These are phyloP conservation scores for Benincasa hispida DNA, from an alignment of 306 rosid genomes.

Conservation along the genomic window DNA sequence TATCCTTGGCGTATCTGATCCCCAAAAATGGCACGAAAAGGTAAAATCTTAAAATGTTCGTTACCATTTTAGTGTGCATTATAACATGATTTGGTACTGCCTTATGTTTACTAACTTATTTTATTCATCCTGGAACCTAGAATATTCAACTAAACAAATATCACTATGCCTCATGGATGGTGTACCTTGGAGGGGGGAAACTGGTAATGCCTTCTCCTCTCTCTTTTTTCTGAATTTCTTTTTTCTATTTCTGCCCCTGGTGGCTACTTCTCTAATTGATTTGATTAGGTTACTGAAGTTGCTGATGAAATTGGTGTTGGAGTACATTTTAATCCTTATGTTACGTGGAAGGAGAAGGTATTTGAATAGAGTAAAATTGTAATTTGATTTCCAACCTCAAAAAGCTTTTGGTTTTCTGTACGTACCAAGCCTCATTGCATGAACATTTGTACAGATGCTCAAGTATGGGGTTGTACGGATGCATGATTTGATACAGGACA, in stretches of 20 bases:
- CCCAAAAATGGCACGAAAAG: slow-evolving; percentile 72
- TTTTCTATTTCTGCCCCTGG: background rate
- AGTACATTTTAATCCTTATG: slow-evolving; percentile 90
- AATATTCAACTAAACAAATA: slow-evolving; percentile 65
- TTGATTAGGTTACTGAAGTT: slow-evolving; percentile 50
- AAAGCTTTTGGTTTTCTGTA: background rate
- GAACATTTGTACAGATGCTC: slow-evolving; percentile 36
- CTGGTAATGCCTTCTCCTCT: slow-evolving; percentile 41
- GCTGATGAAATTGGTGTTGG: slow-evolving; percentile 83
- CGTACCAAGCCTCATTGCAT: background rate
- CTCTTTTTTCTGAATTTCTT: background rate
- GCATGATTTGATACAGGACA: slow-evolving; percentile 66
- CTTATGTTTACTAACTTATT: background rate
- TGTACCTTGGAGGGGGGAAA: slow-evolving; percentile 64
- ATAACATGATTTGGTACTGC: slow-evolving; percentile 3
- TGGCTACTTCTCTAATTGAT: slow-evolving; percentile 2
- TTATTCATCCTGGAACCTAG: slow-evolving; percentile 22
- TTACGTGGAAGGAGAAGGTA: slow-evolving; percentile 77
- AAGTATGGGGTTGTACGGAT: slow-evolving; percentile 83
- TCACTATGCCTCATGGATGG: slow-evolving; percentile 86
- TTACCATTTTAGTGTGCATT: background rate
- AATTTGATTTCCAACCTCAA: background rate
- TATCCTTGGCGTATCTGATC: slow-evolving; percentile 49
- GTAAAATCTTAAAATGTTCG: slow-evolving; percentile 24
- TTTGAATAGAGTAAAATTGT: background rate